Base-by-base conservation (phyloP, 306 rosid species). In the Cucumis sativus region DNA sequence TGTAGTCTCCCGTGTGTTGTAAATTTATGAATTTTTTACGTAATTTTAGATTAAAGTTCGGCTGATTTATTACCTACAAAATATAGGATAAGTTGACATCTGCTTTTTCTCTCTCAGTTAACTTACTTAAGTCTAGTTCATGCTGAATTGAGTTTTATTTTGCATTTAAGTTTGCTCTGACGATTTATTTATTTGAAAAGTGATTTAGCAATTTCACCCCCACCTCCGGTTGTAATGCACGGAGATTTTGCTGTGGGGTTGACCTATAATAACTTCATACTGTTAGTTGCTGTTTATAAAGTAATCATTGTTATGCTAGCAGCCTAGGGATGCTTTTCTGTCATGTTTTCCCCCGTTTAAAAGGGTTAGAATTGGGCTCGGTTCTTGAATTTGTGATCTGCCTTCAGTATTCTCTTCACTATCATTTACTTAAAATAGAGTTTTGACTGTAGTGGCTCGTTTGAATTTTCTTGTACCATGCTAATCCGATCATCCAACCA, bases 401-500 rank as follows among this genome's bases (percentile, higher is more conserved):
- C 18, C 20, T 41, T 41, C 54, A 45, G 55, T 15, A 20, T 67
- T 67, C 33, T 41, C 21, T 41, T 67, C 49, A 20, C 18, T 20
- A 66, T 67, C 74, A 67, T 67, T 67, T 41, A 67, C 55, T 41
- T 67, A 20, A 18, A 67, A 41, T 8, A 67, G 35, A 41, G 74
- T 10, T 67, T 40, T 67, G 54, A 67, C 54, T 67, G n/a, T 75
- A 35, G 41, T 58, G 23, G 47, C 55, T 57, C 43, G 2, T 57
- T 60, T 30, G 23, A 35, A 41, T 76, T 43, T 76, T 68, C 28
- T 41, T 49, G 51, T 47, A 68, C 59, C 10, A 10, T 14, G 73
- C 68, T 69, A 60, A 86, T 43, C 33, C 64, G 39, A 79, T 57
- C 76, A 64, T 74, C 65, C 56, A 51, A 73, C 65, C 58, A 18